A percentile compares a stretch with the other conserved stretches of the same genome.
Conservation (phyloP, 371 early-diverging fungal genomes). For the Blakeslea trispora region DNA sequence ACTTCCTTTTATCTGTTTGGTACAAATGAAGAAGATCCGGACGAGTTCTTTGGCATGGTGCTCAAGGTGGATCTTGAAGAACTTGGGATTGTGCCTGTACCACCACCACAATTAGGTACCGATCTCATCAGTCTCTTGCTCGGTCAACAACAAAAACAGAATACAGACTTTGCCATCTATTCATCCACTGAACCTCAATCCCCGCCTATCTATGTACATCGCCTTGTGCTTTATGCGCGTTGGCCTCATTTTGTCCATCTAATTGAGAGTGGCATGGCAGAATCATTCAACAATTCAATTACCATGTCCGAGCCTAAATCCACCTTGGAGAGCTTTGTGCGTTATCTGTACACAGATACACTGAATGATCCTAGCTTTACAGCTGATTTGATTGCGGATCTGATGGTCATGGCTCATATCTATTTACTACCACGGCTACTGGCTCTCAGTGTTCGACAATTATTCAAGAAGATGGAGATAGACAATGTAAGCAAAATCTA, state of each 20-base stretch:
- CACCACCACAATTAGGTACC: slow-evolving; percentile 52
- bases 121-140: slow-evolving; percentile 57
- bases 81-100: slow-evolving; percentile 59
- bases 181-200: slow-evolving; percentile 43
- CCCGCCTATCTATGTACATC: slow-evolving; percentile 45
- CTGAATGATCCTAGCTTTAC: slow-evolving; percentile 38
- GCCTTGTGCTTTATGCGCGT: slow-evolving; percentile 58
- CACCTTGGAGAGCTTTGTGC: slow-evolving; percentile 56
- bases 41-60: slow-evolving; percentile 61
- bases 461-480: slow-evolving; percentile 56
- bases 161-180: slow-evolving; percentile 59
- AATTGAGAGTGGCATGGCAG: slow-evolving; percentile 54
- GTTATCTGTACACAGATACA: slow-evolving; percentile 64
- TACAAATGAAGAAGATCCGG: slow-evolving; percentile 52
- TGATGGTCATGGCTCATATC: slow-evolving; percentile 65
- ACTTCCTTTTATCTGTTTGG: slow-evolving; percentile 63
- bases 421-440: slow-evolving; percentile 61
- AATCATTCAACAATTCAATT: slow-evolving; percentile 47
- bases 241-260: slow-evolving; percentile 69
- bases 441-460: slow-evolving; percentile 51
- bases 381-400: slow-evolving; percentile 52
- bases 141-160: slow-evolving; percentile 36
- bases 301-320: slow-evolving; percentile 55
- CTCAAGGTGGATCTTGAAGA: slow-evolving; percentile 62
- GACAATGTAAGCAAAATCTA: slow-evolving; percentile 62